A percentile compares a stretch with the other conserved stretches of the same genome.
phyloP scores from a whole-genome alignment of 192 early-diverging fungal species.

The Rhizophlyctis rosea region DNA sequence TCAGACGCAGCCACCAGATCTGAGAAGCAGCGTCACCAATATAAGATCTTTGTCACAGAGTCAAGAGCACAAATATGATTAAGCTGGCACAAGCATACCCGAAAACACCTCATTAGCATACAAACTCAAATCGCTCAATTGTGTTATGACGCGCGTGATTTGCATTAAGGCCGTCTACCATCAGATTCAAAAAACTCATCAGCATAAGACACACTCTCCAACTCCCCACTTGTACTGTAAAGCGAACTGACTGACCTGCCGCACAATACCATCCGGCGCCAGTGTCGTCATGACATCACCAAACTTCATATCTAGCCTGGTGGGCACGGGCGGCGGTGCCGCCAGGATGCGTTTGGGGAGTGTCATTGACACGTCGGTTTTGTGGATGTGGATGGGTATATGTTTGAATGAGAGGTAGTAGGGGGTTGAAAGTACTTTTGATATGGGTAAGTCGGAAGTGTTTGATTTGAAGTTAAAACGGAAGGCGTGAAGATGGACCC shows the following conservation, averaged over 20 bases:
- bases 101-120: conserved; percentile 29
- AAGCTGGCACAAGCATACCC: conserved; percentile 6
- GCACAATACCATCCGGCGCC: conserved; percentile 8
- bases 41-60: neutral
- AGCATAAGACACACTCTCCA: neutral
- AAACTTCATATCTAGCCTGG: conserved; percentile 10
- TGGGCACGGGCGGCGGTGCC: conserved; percentile 22
- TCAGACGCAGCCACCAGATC: conserved; percentile 12
- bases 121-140: conserved; percentile 20
- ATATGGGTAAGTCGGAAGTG: too few species aligned
- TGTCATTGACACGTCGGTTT: too few species aligned
- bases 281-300: conserved; percentile 13
- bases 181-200: neutral
- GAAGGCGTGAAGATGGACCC: too few species aligned
- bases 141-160: conserved; percentile 32
- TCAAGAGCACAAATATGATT: neutral
- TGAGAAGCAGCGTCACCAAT: neutral
- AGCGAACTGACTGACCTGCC: conserved; percentile 26
- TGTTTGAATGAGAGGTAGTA: too few species aligned
- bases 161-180: conserved; percentile 36
- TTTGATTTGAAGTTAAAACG: too few species aligned
- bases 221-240: neutral
- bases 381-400: too few species aligned
- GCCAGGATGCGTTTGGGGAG: conserved; percentile 17
- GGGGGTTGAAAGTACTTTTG: too few species aligned